These are phyloP conservation scores for Emergomyces africanus DNA, from an alignment of 2,329 filamentous ascomycete species.

Conservation along the genomic window DNA sequence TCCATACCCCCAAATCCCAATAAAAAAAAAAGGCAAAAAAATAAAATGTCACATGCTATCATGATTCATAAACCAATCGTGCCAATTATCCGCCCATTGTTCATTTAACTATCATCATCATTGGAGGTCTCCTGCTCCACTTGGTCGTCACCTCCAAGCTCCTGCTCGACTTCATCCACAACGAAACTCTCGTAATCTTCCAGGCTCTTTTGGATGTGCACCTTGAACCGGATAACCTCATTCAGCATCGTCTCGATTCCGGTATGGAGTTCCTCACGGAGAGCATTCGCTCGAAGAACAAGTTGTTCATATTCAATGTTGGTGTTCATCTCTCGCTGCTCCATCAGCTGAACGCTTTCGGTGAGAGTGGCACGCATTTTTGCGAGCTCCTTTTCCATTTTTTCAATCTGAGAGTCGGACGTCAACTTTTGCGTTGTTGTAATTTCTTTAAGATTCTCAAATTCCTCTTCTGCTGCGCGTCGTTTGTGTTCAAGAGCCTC, in stretches of 20 bases:
- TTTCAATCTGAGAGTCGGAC: slow-evolving; percentile 89
- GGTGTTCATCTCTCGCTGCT: slow-evolving; percentile 91
- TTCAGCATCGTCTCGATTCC: slow-evolving; percentile 94
- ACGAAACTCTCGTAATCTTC: slow-evolving; percentile 94
- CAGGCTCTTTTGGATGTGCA: slow-evolving; percentile 83
- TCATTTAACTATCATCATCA: not conserved
- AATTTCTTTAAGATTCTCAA: slow-evolving; percentile 82
- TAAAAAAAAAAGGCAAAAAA: not conserved
- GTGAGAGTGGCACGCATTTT: slow-evolving; percentile 75
- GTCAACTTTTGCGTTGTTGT: slow-evolving; percentile 78
- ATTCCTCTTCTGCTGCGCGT: slow-evolving; percentile 79
- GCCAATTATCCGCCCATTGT: not conserved
- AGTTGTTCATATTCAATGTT: slow-evolving; percentile 94
- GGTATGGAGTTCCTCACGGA: slow-evolving; percentile 95
- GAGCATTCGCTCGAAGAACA: slow-evolving; percentile 64
- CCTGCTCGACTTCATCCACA: slow-evolving; percentile 80
- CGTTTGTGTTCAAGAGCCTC: slow-evolving; percentile 83
- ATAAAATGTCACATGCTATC: slow-evolving; percentile 4
- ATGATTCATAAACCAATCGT: slow-evolving; percentile 6
- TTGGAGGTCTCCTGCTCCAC: not conserved
- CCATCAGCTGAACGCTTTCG: slow-evolving; percentile 81
- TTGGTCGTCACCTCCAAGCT: slow-evolving; percentile 44
- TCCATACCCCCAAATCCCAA: not conserved
- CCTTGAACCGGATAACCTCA: slow-evolving; percentile 97
- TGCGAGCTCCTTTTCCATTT: slow-evolving; percentile 96